Base-by-base conservation (phyloP, 371 early-diverging fungal genomes). In the Mucor indicus region DNA sequence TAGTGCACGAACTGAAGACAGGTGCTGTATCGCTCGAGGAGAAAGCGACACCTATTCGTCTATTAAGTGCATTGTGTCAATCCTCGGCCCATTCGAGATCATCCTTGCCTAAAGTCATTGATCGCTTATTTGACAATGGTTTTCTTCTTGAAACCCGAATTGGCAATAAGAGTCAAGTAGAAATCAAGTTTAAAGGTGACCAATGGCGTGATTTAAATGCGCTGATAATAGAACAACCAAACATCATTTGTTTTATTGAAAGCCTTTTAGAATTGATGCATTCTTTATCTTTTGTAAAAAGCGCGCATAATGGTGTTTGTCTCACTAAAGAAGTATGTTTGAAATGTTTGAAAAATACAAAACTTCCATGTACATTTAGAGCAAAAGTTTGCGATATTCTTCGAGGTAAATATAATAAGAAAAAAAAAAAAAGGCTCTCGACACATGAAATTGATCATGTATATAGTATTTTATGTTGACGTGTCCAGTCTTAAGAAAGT, bases 381-480 rank as follows among this genome's bases (percentile, higher is more conserved):
- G 61, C 72, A 1, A 53, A 48, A 11, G 77, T 69, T 47, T 69
- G 70, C 38, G 68, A 78, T 53, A 33, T 70, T 38, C 37, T 81
- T 9, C 45, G 61, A 74, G 75, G 77, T 75, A 49, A 19, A 4
- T 29, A 5, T n/a, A 15, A 11, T 5, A 10, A 12, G 13, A 22
- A 36, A n/a, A 38, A 10, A 17, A 11, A 3, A 11, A 23, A 2
- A 29, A 16, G 3, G 9, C 4, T 8, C 11, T 24, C 22, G n/a
- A 23, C 10, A 25, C 12, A 32, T 13, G 19, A 6, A 13, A 4
- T n/a, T n/a, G 24, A 22, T 23, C 6, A 11, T 33, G 11, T 33
- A 33, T 23, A 23, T 53, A 64, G 69, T 49, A 3, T 38, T 64
- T 4, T 64, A 62, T 47, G 30, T 67, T 17, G 56, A 67, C 17